These are phyloP conservation scores for Aquilaria yunnanensis DNA, from an alignment of 345 rosid genomes.

Conservation along the genomic window DNA sequence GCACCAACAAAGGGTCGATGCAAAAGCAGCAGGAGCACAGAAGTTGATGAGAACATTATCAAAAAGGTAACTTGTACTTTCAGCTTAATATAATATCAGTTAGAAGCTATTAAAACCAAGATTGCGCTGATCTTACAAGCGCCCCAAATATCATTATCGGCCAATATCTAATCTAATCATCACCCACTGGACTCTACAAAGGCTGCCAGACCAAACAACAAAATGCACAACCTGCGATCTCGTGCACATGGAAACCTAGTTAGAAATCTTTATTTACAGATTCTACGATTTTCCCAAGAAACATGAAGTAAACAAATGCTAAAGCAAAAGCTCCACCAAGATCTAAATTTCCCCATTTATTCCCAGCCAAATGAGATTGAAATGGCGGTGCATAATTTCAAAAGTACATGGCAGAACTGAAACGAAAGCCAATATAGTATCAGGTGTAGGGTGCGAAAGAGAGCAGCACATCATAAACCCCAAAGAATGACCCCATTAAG, in stretches of 20 bases:
- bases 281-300: background rate
- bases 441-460: conserved; percentile 8
- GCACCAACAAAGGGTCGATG: conserved; percentile 8
- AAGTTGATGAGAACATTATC: conserved; percentile 16
- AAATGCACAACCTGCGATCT: conserved; percentile 15
- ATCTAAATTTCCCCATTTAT: background rate
- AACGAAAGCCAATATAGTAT: background rate
- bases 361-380: conserved; percentile 9
- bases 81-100: conserved; percentile 23
- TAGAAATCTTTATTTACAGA: conserved; percentile 20
- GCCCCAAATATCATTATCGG: background rate
- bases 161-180: conserved; percentile 1
- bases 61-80: conserved; percentile 36
- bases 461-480: conserved; percentile 13
- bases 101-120: conserved; percentile 20
- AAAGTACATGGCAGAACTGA: background rate
- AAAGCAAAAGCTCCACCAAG: conserved; percentile 19
- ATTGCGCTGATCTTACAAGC: conserved; percentile 7
- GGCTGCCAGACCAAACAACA: conserved; percentile 27
- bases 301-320: conserved; percentile 1
- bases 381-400: conserved; percentile 1
- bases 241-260: conserved; percentile 17
- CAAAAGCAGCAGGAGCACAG: conserved; percentile 9
- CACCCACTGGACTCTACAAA: conserved; percentile 8
- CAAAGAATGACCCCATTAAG: conserved; percentile 2